Base-by-base conservation (phyloP, 208 protist genomes). In the Leptomonas pyrrhocoris region DNA sequence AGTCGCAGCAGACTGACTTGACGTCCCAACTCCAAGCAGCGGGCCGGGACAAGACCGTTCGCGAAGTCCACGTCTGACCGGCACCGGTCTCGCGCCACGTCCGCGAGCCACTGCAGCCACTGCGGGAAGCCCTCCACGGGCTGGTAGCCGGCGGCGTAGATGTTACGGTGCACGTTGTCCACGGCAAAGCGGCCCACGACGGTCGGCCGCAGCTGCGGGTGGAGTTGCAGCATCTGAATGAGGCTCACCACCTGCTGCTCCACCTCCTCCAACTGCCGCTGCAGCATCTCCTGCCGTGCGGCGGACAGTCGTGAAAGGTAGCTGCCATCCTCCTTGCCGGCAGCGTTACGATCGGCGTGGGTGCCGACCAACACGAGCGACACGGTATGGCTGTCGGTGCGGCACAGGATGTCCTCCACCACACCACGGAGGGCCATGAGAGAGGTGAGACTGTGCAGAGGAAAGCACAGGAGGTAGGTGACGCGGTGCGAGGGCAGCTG, bases 401-500 rank as follows among this genome's bases (percentile, higher is more conserved):
- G 77, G 57, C 79, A 92, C 25, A 94, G 79, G 68, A 96, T 88
- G 61, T 82, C 67, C 70, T 96, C 88, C 13, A 96, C 65, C 8
- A 76, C 66, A 16, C 79, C 78, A 9, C 83, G 74, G 13, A 94
- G 68, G 2, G 57, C 46, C 56, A 85, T 63, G 23, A 95, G 56
- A 1, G 74, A 72, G 23, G 78, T 58, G n/a, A 53, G 34, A 15
- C 48, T 73, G 30, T 62, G n/a, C 18, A 96, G 79, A 6, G 83
- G 83, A 62, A 94, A 92, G 72, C 85, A 94, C 3, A 96, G 60
- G 8, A 92, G 77, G 68, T 90, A 96, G 11, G 84, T 88, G 31
- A 88, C 81, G 50, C 85, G 82, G 23, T 82, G 79, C 8, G 80
- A 81, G 8, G 91, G 88, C 7, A 94, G 77, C 38, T 86, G 69